These are phyloP conservation scores for Carnegiea gigantea DNA, from an alignment of 179 eudicot species.

Conservation along the genomic window DNA sequence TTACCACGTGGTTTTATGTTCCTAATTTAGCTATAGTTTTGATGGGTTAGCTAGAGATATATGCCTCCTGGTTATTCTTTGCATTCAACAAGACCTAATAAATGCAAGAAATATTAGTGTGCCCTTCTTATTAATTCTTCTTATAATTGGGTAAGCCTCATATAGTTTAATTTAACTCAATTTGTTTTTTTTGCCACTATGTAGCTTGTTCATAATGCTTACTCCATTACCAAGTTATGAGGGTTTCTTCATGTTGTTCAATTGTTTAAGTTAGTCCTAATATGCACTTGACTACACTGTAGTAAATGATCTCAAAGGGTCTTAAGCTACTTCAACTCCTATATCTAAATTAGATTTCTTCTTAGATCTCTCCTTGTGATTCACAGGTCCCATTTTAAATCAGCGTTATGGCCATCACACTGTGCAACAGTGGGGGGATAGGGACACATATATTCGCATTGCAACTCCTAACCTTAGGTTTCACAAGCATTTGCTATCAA, in stretches of 20 bases:
- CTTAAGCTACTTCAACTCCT: not conserved
- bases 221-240: too few relatives aligned
- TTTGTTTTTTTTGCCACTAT: not conserved
- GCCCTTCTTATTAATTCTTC: conserved; percentile 53
- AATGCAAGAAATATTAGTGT: conserved; percentile 65
- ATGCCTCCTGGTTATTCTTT: conserved; percentile 38
- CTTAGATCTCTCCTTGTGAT: not conserved
- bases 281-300: not conserved
- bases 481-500: not conserved
- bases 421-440: not conserved
- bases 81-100: conserved; percentile 38
- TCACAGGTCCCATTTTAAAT: not conserved
- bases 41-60: conserved; percentile 68
- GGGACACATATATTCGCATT: not conserved
- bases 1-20: conserved; percentile 84
- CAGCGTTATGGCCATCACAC: not conserved
- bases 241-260: not conserved
- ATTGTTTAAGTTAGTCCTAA: not conserved
- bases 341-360: not conserved
- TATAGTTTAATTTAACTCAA: not conserved
- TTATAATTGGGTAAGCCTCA: conserved; percentile 63
- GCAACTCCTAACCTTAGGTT: not conserved
- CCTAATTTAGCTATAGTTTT: conserved; percentile 75
- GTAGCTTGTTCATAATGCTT: too few relatives aligned
- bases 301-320: not conserved